Evolutionary conservation across 805 yeast genomes (phyloP).

Genomic region (Metschnikowia lunata): DNA sequence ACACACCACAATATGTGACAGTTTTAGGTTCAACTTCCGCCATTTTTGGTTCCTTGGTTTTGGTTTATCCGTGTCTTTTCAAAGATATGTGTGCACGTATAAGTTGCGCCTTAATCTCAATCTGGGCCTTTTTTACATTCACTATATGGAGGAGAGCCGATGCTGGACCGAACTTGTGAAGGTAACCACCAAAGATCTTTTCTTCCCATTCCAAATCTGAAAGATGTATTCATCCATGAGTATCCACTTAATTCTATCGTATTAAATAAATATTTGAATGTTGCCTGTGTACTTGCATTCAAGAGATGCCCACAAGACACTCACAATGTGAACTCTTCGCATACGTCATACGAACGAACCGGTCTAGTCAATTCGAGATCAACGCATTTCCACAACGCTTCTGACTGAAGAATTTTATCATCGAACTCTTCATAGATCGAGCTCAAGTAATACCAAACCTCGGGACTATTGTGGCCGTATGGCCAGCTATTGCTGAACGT

Average conservation of each 20-base stretch:
- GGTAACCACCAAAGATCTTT: no score
- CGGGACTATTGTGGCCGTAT: slow-evolving; percentile 40
- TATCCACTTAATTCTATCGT: no score
- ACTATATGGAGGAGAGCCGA: slow-evolving; percentile 7
- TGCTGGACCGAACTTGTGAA: background rate
- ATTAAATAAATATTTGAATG: no score
- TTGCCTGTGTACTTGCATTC: no score
- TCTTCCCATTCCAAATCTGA: no score
- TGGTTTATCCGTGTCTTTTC: no score
- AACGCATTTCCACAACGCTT: slow-evolving; percentile 58
- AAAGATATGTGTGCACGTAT: no score
- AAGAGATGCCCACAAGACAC: background rate
- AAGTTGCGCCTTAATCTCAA: no score
- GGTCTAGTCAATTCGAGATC: slow-evolving; percentile 61
- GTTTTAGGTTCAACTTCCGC: slow-evolving; percentile 28
- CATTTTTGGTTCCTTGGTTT: slow-evolving; percentile 13
- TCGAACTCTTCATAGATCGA: slow-evolving; percentile 56
- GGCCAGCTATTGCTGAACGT: slow-evolving; percentile 35
- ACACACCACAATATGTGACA: slow-evolving; percentile 70
- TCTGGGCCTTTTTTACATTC: background rate
- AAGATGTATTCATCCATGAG: no score
- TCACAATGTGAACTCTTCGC: slow-evolving; percentile 20
- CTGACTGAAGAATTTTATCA: slow-evolving; percentile 44
- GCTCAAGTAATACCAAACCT: slow-evolving; percentile 68
- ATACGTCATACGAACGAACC: slow-evolving; percentile 37